phyloP scores from a whole-genome alignment of 2,329 filamentous ascomycete genomes.

The Penicillium sclerotigenum region DNA sequence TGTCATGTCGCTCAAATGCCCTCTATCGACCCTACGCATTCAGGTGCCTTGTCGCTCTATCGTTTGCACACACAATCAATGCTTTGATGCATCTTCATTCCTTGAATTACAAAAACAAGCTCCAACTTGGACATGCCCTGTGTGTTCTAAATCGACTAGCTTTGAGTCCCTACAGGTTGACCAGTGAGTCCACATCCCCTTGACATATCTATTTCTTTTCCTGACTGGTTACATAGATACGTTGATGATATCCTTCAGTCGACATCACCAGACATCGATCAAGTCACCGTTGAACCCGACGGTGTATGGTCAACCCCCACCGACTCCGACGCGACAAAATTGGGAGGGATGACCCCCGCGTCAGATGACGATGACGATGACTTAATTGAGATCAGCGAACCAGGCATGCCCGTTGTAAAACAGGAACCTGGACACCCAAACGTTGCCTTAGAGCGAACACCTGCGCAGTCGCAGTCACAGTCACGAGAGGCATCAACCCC shows the following conservation, averaged over 20 bases:
- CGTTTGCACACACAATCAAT: slow-evolving; percentile 83
- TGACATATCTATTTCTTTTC: not conserved
- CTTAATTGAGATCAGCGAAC: slow-evolving; percentile 50
- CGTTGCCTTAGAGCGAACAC: slow-evolving; percentile 31
- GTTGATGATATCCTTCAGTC: slow-evolving; percentile 79
- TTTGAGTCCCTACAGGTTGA: slow-evolving; percentile 85
- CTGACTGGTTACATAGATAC: slow-evolving; percentile 55
- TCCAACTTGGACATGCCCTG: slow-evolving; percentile 92
- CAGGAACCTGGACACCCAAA: slow-evolving; percentile 29
- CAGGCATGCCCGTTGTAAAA: slow-evolving; percentile 37
- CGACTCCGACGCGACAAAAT: slow-evolving; percentile 41
- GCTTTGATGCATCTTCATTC: slow-evolving; percentile 91
- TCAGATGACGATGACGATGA: slow-evolving; percentile 50
- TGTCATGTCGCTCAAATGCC: slow-evolving; percentile 88
- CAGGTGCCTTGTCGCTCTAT: slow-evolving; percentile 74
- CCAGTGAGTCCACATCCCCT: slow-evolving; percentile 56
- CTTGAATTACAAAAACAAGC: slow-evolving; percentile 93
- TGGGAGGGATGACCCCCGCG: slow-evolving; percentile 37
- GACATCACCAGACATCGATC: slow-evolving; percentile 69
- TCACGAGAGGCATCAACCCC: slow-evolving; percentile 40
- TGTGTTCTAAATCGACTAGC: slow-evolving; percentile 78
- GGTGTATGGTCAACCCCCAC: slow-evolving; percentile 67
- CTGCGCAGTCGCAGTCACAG: slow-evolving; percentile 37
- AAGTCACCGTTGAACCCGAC: slow-evolving; percentile 85
- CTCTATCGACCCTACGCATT: slow-evolving; percentile 81